A percentile compares a stretch with the other conserved stretches of the same genome.
Evolutionary conservation across 345 rosid species (phyloP).

Genomic region (Cochlearia excelsa): DNA sequence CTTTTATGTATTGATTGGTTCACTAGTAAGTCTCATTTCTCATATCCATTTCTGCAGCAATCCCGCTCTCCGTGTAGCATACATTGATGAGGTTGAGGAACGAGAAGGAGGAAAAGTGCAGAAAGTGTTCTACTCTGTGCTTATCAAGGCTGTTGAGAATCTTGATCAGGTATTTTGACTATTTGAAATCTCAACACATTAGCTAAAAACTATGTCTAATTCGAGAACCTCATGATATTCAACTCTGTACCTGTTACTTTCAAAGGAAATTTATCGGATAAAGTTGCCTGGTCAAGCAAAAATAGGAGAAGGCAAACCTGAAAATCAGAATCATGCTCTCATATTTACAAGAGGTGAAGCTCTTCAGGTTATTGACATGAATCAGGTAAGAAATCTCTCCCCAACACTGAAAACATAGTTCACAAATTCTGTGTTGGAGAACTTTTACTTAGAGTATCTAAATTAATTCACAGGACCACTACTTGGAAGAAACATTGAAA

Average conservation of each 20-base stretch:
- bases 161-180: slow-evolving; percentile 73
- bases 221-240: not conserved
- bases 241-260: slow-evolving; percentile 19
- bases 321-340: slow-evolving; percentile 92
- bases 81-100: slow-evolving; percentile 95
- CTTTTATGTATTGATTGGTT: slow-evolving; percentile 18
- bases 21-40: slow-evolving; percentile 23
- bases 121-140: slow-evolving; percentile 84
- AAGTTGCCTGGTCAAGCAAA: slow-evolving; percentile 87
- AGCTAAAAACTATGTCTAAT: slow-evolving; percentile 1
- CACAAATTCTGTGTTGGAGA: slow-evolving; percentile 13
- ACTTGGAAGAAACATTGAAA: slow-evolving; percentile 95
- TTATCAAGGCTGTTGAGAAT: slow-evolving; percentile 83
- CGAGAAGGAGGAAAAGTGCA: slow-evolving; percentile 66
- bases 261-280: slow-evolving; percentile 89
- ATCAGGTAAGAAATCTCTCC: slow-evolving; percentile 53
- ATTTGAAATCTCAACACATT: slow-evolving; percentile 15
- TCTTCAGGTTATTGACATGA: slow-evolving; percentile 96
- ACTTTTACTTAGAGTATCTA: slow-evolving; percentile 21
- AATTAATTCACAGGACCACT: slow-evolving; percentile 64
- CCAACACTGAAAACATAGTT: not conserved
- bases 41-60: slow-evolving; percentile 52
- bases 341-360: slow-evolving; percentile 96
- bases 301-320: slow-evolving; percentile 97
- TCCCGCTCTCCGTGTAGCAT: slow-evolving; percentile 93